Percentiles rank a stretch among this genome's conserved stretches.
phyloP scores from a whole-genome alignment of 257 asterid species.

The Solanum ossicruentum region DNA sequence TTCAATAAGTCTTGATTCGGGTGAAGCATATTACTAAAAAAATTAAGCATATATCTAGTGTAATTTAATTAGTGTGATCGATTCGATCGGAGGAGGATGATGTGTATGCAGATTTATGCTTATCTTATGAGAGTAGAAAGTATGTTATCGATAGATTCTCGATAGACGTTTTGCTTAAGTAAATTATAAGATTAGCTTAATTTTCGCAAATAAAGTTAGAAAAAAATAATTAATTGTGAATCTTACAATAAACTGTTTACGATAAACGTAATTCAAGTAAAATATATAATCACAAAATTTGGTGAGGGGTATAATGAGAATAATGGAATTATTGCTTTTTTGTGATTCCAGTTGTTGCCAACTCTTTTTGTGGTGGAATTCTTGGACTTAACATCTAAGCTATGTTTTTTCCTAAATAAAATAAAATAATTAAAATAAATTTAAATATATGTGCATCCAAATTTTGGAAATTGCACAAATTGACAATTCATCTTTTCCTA shows the following conservation, averaged over 20 bases:
- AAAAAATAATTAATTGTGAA: not conserved
- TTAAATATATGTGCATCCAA: not conserved
- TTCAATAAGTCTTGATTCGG: too few species aligned
- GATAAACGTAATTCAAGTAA: not conserved
- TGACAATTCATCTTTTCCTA: not conserved
- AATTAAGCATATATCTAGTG: too few species aligned
- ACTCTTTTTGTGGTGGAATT: not conserved
- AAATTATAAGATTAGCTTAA: too few species aligned
- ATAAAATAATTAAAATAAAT: too few species aligned
- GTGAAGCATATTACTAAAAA: too few species aligned
- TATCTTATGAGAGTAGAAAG: too few species aligned
- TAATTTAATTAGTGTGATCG: too few species aligned
- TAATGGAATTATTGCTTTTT: not conserved
- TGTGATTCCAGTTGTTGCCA: not conserved
- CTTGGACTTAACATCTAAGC: not conserved
- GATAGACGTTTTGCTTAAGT: too few species aligned
- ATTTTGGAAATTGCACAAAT: not conserved
- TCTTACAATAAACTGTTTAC: too few species aligned
- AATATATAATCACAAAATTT: not conserved
- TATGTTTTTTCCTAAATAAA: not conserved
- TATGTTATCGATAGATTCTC: not conserved
- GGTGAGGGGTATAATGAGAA: conserved; percentile 2
- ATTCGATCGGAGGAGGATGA: too few species aligned
- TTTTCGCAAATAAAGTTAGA: too few species aligned
- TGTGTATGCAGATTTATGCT: too few species aligned